Evolutionary conservation across 768 basidiomycete species (phyloP).

Genomic region (Suillus ampliporus): DNA sequence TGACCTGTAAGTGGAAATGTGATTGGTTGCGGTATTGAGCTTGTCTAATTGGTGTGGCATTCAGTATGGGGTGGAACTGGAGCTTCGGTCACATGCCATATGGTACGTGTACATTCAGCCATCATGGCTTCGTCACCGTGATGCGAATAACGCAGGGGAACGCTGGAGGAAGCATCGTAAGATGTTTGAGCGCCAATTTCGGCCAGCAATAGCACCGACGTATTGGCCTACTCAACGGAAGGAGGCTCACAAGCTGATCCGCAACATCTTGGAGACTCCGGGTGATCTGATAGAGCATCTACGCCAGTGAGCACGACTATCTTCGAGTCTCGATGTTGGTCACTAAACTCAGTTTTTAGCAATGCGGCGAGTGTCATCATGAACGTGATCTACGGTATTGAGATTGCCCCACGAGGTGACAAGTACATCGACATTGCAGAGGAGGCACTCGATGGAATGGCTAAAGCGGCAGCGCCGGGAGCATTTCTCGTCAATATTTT

Average conservation of each 20-base stretch:
- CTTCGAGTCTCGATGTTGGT: not conserved
- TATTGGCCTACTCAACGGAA: conserved; percentile 53
- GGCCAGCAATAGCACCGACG: conserved; percentile 44
- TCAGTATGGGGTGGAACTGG: conserved; percentile 54
- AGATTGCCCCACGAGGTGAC: conserved; percentile 48
- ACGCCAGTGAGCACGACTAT: conserved; percentile 46
- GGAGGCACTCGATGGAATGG: conserved; percentile 55
- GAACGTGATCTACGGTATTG: conserved; percentile 58
- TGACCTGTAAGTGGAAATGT: conserved; percentile 44
- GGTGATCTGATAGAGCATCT: conserved; percentile 54
- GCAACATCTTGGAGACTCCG: conserved; percentile 48
- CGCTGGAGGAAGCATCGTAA: conserved; percentile 58
- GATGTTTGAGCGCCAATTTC: conserved; percentile 58
- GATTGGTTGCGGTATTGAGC: too few relatives aligned
- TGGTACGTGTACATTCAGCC: conserved; percentile 34
- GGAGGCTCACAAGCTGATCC: conserved; percentile 52
- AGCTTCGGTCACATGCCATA: conserved; percentile 63
- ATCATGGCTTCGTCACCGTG: not conserved
- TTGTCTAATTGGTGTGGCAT: conserved; percentile 20
- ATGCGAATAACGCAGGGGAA: conserved; percentile 43
- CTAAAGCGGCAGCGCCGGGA: conserved; percentile 54
- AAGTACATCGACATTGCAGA: conserved; percentile 58
- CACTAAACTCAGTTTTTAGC: conserved; percentile 32
- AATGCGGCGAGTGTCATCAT: conserved; percentile 59
- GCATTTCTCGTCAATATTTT: conserved; percentile 58